Evolutionary conservation across 1,139 yeast species (phyloP), one percentile per base, ranked within the genome.

Genomic region (Petasospora rhodanensis): DNA sequence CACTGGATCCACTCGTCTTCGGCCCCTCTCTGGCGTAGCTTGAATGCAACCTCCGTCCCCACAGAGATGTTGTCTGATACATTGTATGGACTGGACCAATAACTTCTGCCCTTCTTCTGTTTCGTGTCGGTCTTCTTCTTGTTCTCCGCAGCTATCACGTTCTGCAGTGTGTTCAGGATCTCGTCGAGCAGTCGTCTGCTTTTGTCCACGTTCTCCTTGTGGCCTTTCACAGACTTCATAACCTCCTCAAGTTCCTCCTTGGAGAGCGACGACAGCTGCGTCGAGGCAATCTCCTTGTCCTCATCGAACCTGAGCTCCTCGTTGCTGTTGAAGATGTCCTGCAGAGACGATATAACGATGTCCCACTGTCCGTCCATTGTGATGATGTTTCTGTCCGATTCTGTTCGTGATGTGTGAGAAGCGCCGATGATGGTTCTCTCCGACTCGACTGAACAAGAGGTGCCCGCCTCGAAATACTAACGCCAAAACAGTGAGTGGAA

Each of bases 1-100:
- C 98, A 93, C 56, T 87, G 96, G 47, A 93, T 87, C 99, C 99
- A 93, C 53, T 91, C 98, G 32, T 74, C 79, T 21, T 84, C 93
- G 7, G 67, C 59, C 31, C 76, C 83, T 24, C 81, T 70, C 46
- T 73, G 74, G 40, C 72, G 72, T 14, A 89, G 72, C 52, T 81
- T 78, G 61, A 81, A 91, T 1, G 97, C 98, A 2, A 91, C 96
- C 46, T 85, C 95, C 0, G 91, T 73, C 1, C 93, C 91, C 2
- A 83, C 64, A 4, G 56, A 46, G 4, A 82, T 67, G 0, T 83
- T 79, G 28, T 73, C 82, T 28, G 70, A 68, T 1, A 83, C 76
- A 47, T 79, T 79, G 54, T 60, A 70, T 11, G 58, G 58, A 37
- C 67, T 60, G 1, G 56, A 43, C 63, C 65, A 62, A 38, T 46